phyloP scores from a whole-genome alignment of 805 yeast species.

The Monosporozyma unispora region DNA sequence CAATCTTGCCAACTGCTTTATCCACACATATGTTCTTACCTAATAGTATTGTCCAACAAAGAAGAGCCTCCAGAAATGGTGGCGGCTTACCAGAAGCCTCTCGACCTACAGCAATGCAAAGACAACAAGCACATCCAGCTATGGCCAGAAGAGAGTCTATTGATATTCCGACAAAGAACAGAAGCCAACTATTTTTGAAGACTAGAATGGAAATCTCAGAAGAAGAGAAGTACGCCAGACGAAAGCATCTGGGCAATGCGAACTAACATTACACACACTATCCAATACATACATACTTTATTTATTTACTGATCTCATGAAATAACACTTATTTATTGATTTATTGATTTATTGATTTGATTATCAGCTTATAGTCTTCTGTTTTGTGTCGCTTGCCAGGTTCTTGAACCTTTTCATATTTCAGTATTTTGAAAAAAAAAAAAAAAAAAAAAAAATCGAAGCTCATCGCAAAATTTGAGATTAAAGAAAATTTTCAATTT shows the following conservation, averaged over 20 bases:
- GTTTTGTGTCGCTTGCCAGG: neutral
- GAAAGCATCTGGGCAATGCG: neutral
- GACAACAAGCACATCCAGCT: neutral
- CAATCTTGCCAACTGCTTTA: constrained; percentile 49
- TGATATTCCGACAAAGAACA: constrained; percentile 28
- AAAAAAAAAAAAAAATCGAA: neutral
- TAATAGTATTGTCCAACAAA: constrained; percentile 30
- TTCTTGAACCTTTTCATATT: neutral
- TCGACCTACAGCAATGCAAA: neutral
- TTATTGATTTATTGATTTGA: neutral
- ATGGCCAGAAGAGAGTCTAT: constrained; percentile 21
- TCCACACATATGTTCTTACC: constrained; percentile 56
- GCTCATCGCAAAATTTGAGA: constrained; percentile 1
- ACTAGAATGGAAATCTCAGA: constrained; percentile 29
- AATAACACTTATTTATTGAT: neutral
- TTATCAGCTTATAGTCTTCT: neutral
- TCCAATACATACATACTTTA: neutral
- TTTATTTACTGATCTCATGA: neutral
- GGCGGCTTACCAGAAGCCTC: neutral
- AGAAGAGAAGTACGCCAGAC: constrained; percentile 18
- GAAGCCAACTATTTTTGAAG: constrained; percentile 19
- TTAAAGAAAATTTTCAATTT: constrained; percentile 1
- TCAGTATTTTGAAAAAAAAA: neutral
- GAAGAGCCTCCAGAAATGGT: constrained; percentile 16
- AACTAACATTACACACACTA: neutral